These are phyloP conservation scores for Spergularia bocconei DNA, from an alignment of 148 eudicot genomes.

Conservation along the genomic window DNA sequence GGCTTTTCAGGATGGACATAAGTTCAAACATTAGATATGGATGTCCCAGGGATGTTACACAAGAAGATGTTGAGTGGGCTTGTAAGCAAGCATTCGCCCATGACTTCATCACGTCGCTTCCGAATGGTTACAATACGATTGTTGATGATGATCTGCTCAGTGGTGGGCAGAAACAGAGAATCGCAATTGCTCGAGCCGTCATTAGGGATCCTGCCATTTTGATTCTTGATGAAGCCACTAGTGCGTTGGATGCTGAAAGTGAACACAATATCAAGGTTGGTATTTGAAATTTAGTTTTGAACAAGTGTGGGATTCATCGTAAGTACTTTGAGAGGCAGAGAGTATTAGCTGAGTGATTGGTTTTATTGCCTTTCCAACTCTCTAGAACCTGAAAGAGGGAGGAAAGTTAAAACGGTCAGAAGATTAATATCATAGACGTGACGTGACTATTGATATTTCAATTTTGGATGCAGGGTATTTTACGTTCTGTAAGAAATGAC, in stretches of 20 bases:
- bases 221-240: conserved; percentile 97
- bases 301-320: not conserved
- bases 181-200: conserved; percentile 95
- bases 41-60: conserved; percentile 64
- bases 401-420: not conserved
- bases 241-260: conserved; percentile 97
- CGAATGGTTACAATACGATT: conserved; percentile 80
- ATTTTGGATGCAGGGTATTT: conserved; percentile 63
- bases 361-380: not conserved
- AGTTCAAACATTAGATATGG: conserved; percentile 90
- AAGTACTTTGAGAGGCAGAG: not conserved
- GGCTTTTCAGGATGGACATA: conserved; percentile 81
- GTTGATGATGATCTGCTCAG: conserved; percentile 98
- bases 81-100: conserved; percentile 93
- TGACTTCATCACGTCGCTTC: conserved; percentile 76
- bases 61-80: conserved; percentile 89
- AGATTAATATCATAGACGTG: not conserved
- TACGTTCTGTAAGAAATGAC: conserved; percentile 69
- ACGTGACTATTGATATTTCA: conserved; percentile 7
- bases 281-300: not conserved
- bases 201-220: conserved; percentile 88
- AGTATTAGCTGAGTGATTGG: not conserved
- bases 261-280: conserved; percentile 93
- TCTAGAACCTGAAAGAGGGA: not conserved
- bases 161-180: conserved; percentile 97